These are phyloP conservation scores for Dichotomocladium elegans DNA, from an alignment of 371 early-diverging fungal species.

Conservation along the genomic window DNA sequence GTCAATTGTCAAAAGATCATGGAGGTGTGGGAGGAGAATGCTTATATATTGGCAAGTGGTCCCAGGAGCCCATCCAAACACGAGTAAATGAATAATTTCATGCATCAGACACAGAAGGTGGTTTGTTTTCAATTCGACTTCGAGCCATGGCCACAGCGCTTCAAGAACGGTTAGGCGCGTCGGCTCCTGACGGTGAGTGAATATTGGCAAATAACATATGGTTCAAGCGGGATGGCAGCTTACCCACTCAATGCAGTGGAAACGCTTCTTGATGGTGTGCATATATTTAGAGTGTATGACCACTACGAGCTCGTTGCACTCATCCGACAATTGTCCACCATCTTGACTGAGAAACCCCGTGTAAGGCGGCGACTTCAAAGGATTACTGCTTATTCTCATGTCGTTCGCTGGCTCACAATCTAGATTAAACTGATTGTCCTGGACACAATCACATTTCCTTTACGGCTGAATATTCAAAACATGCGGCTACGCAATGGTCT, in stretches of 20 bases:
- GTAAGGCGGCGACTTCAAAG: slow-evolving; percentile 23
- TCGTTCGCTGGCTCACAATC: too few species aligned
- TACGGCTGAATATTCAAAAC: slow-evolving; percentile 48
- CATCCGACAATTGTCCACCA: slow-evolving; percentile 45
- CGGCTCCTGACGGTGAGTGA: too few species aligned
- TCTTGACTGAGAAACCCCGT: slow-evolving; percentile 32
- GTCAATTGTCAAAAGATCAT: slow-evolving; percentile 28
- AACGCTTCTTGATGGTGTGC: slow-evolving; percentile 7
- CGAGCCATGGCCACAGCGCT: background rate
- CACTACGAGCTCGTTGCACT: slow-evolving; percentile 52
- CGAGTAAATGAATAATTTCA: background rate
- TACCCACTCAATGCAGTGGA: background rate
- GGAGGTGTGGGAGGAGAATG: slow-evolving; percentile 54
- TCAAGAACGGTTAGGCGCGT: too few species aligned
- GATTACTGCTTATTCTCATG: too few species aligned
- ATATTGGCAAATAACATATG: too few species aligned
- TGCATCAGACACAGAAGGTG: slow-evolving; percentile 61
- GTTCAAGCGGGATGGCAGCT: background rate
- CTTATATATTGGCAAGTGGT: slow-evolving; percentile 56
- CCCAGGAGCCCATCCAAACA: background rate
- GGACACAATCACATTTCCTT: slow-evolving; percentile 66
- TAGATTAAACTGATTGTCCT: slow-evolving; percentile 58
- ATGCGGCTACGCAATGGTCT: slow-evolving; percentile 39
- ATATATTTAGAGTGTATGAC: slow-evolving; percentile 47
- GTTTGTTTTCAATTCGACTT: slow-evolving; percentile 29